Evolutionary conservation across 176 grass and related monocot genomes (phyloP).

Genomic region (Thalia dealbata): DNA sequence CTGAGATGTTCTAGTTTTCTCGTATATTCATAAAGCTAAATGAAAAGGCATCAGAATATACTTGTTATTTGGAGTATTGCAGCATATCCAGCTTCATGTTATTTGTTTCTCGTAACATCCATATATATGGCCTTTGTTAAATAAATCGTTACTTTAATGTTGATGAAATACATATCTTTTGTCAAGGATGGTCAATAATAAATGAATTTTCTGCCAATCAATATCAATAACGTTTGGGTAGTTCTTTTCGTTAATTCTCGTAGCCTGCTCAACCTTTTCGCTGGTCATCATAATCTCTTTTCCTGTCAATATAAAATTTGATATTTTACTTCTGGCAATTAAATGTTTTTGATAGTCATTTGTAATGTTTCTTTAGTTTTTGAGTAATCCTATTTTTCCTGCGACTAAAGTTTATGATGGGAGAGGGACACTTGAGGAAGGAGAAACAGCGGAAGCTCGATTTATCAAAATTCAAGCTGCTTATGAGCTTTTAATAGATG

Average conservation of each 20-base stretch:
- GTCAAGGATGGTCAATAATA: not conserved
- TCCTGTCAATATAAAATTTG: not conserved
- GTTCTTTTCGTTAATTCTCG: not conserved
- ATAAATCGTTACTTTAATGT: not conserved
- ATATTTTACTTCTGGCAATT: not conserved
- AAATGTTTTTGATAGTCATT: not conserved
- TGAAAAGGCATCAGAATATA: too few species aligned
- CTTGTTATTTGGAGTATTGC: too few species aligned
- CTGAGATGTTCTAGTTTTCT: not conserved
- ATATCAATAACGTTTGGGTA: not conserved
- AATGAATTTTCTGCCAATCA: not conserved
- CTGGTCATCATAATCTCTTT: not conserved
- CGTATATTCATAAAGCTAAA: not conserved
- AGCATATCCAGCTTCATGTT: too few species aligned
- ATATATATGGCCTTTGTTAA: not conserved
- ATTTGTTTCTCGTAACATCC: not conserved
- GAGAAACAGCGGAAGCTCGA: constrained; percentile 85
- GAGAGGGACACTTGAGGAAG: constrained; percentile 79
- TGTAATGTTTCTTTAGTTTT: constrained; percentile 5
- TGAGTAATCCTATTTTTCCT: constrained; percentile 28
- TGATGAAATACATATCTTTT: not conserved
- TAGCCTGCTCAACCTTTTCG: not conserved
- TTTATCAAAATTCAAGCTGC: constrained; percentile 99
- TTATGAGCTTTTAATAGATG: constrained; percentile 88
- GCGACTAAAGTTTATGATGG: constrained; percentile 73